Conservation (phyloP, 129 eudicot species). For the Mikania micrantha region DNA sequence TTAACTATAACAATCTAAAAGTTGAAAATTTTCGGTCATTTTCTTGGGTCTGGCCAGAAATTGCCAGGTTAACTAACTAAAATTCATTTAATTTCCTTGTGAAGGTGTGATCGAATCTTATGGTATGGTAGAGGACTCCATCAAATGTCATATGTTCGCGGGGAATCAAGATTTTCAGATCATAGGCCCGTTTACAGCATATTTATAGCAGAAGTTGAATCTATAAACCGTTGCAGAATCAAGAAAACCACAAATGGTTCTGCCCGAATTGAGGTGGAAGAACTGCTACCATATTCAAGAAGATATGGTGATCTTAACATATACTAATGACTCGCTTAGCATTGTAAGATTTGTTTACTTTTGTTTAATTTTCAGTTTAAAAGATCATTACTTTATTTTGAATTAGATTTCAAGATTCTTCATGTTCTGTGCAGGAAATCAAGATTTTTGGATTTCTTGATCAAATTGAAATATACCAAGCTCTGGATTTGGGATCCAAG, state of each 20-base stretch:
- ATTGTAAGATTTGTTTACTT: constrained; percentile 11
- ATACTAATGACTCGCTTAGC: constrained; percentile 18
- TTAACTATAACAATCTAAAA: too few relatives aligned
- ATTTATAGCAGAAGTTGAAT: constrained; percentile 36
- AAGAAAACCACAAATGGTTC: constrained; percentile 21
- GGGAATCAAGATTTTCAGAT: constrained; percentile 40
- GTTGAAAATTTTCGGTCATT: too few relatives aligned
- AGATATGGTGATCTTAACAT: constrained; percentile 43
- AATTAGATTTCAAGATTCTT: constrained; percentile 12
- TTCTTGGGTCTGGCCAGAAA: too few relatives aligned
- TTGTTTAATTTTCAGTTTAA: background rate
- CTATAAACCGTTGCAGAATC: constrained; percentile 20
- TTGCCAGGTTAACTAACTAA: background rate
- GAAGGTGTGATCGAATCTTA: constrained; percentile 90
- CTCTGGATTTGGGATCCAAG: background rate
- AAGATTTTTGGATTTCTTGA: constrained; percentile 2
- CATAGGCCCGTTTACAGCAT: constrained; percentile 37
- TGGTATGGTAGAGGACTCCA: constrained; percentile 82
- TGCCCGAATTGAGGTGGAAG: constrained; percentile 78
- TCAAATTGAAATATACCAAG: background rate
- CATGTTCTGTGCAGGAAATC: constrained; percentile 10
- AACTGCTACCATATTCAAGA: constrained; percentile 55
- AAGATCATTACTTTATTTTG: background rate
- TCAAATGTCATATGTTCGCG: constrained; percentile 66
- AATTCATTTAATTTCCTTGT: constrained; percentile 9